phyloP scores from a whole-genome alignment of 116 monocot genomes.

The Phalaenopsis hybrid region DNA sequence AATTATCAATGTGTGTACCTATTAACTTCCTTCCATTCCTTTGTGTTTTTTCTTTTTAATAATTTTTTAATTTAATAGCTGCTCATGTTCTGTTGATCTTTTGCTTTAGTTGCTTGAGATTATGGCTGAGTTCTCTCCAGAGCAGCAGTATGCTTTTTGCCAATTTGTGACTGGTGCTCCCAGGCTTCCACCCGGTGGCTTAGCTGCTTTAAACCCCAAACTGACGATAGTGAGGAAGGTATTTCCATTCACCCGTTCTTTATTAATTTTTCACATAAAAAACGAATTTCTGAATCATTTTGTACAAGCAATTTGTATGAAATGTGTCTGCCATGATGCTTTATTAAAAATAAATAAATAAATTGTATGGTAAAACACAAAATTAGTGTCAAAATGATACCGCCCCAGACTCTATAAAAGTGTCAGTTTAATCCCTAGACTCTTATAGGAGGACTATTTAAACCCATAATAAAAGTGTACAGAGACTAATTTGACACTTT shows the following conservation, averaged over 20 bases:
- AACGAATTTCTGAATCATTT: not conserved
- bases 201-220: constrained; percentile 85
- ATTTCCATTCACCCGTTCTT: not conserved
- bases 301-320: not conserved
- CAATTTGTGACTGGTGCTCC: constrained; percentile 98
- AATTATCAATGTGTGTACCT: constrained; percentile 60
- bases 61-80: not conserved
- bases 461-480: no score
- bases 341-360: no score
- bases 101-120: constrained; percentile 76
- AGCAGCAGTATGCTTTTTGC: constrained; percentile 91
- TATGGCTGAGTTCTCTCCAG: constrained; percentile 83
- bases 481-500: no score
- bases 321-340: no score
- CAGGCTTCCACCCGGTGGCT: constrained; percentile 88
- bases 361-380: no score
- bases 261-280: not conserved
- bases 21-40: not conserved
- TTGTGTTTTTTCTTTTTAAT: not conserved
- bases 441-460: no score
- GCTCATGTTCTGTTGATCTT: not conserved
- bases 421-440: no score
- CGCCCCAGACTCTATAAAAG: no score
- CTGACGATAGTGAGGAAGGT: constrained; percentile 97
- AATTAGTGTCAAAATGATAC: no score